Conservation (phyloP, 441 rosid species). For the Adansonia rubrostipa region DNA sequence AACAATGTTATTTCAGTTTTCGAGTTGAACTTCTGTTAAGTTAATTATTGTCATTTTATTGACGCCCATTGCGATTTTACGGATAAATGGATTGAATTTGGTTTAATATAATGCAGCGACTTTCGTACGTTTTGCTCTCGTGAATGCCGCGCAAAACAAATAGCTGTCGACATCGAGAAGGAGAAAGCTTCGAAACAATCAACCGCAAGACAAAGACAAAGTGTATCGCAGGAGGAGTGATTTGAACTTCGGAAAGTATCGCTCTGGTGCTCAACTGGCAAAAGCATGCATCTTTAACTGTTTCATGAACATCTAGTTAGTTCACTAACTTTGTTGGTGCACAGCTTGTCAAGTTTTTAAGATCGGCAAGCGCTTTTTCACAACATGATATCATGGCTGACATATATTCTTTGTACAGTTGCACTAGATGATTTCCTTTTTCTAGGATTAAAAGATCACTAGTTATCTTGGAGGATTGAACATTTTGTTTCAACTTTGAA, state of each 20-base stretch:
- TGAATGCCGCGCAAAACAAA: conserved; percentile 41
- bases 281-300: conserved; percentile 15
- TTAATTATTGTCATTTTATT: conserved; percentile 12
- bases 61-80: background rate
- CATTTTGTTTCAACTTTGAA: conserved; percentile 6
- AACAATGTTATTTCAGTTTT: too few relatives aligned
- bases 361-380: conserved; percentile 34
- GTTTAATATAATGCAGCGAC: conserved; percentile 33
- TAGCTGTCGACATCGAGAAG: conserved; percentile 32
- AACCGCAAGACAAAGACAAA: conserved; percentile 7
- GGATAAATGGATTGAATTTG: conserved; percentile 14
- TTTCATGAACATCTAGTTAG: conserved; percentile 16
- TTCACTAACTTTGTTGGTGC: conserved; percentile 26
- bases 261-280: conserved; percentile 8
- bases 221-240: conserved; percentile 16
- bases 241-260: background rate
- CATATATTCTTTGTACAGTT: conserved; percentile 4
- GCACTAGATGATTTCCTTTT: background rate
- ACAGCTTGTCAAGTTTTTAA: conserved; percentile 37
- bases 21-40: background rate
- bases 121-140: conserved; percentile 42
- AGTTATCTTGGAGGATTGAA: background rate
- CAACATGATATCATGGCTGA: background rate
- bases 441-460: background rate
- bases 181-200: conserved; percentile 25